These are phyloP conservation scores for Salvia sclarea DNA, from an alignment of 305 asterid species.

Conservation along the genomic window DNA sequence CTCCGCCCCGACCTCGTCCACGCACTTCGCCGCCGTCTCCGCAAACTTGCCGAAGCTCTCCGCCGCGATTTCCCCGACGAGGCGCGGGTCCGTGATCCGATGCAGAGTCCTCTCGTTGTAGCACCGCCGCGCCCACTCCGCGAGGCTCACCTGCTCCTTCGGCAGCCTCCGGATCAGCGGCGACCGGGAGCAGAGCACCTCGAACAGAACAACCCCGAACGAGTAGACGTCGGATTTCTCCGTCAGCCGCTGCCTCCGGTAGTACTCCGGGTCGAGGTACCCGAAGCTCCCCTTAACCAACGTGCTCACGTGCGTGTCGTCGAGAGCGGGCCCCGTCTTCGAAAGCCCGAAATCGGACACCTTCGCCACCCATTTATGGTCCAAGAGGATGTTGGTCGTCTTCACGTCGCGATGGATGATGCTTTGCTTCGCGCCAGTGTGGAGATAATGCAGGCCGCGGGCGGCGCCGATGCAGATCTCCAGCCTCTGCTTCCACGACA, in stretches of 20 bases:
- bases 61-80: slow-evolving; percentile 68
- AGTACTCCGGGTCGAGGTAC: slow-evolving; percentile 75
- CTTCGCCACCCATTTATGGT: slow-evolving; percentile 82
- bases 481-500: slow-evolving; percentile 82
- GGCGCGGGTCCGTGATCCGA: slow-evolving; percentile 67
- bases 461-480: slow-evolving; percentile 92
- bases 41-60: slow-evolving; percentile 71
- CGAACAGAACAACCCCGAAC: slow-evolving; percentile 74
- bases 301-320: slow-evolving; percentile 81
- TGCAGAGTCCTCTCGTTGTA: slow-evolving; percentile 61
- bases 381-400: slow-evolving; percentile 80
- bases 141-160: slow-evolving; percentile 82
- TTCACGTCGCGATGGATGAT: slow-evolving; percentile 86
- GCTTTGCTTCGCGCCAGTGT: slow-evolving; percentile 80
- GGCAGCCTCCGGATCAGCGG: slow-evolving; percentile 68
- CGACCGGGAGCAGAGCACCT: slow-evolving; percentile 75
- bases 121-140: slow-evolving; percentile 83
- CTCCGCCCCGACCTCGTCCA: slow-evolving; percentile 66
- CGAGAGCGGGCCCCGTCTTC: slow-evolving; percentile 73
- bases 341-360: slow-evolving; percentile 85
- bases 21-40: slow-evolving; percentile 82
- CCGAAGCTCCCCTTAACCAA: slow-evolving; percentile 85
- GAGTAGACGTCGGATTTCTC: slow-evolving; percentile 86
- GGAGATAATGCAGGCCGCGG: slow-evolving; percentile 86
- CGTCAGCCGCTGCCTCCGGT: slow-evolving; percentile 64